phyloP scores from a whole-genome alignment of 2,329 filamentous ascomycete genomes.

The Hymenoscyphus fraxineus region DNA sequence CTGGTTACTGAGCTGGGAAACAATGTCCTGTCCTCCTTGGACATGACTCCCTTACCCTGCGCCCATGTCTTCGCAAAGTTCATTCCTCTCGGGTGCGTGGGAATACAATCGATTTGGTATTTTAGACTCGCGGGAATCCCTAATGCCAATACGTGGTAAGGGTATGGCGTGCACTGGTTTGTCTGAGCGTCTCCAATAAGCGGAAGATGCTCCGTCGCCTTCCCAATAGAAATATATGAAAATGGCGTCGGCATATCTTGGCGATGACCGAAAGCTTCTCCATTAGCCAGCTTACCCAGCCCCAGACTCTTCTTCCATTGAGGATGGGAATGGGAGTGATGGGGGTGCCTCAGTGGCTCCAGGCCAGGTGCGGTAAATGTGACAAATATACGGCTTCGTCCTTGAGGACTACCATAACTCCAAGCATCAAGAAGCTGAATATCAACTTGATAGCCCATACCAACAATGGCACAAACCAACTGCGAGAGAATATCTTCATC shows the following conservation, averaged over 20 bases:
- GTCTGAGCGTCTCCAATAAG: constrained; percentile 57
- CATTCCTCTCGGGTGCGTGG: constrained; percentile 53
- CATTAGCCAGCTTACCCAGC: constrained; percentile 58
- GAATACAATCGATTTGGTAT: constrained; percentile 53
- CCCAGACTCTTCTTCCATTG: constrained; percentile 31
- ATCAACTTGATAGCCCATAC: constrained; percentile 72
- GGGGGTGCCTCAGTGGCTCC: constrained; percentile 51
- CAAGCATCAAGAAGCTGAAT: constrained; percentile 67
- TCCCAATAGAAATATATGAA: constrained; percentile 47
- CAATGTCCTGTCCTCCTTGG: constrained; percentile 37
- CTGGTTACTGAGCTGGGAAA: constrained; percentile 36
- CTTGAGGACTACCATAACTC: constrained; percentile 63
- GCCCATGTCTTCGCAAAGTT: constrained; percentile 47
- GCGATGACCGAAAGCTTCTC: constrained; percentile 55
- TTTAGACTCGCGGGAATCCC: constrained; percentile 34
- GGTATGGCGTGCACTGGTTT: constrained; percentile 59
- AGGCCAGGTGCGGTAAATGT: constrained; percentile 65
- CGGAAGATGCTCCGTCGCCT: constrained; percentile 60
- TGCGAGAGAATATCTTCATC: constrained; percentile 68
- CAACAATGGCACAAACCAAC: constrained; percentile 68
- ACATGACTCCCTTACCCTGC: constrained; percentile 38
- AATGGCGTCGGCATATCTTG: constrained; percentile 55
- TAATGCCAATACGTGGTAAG: constrained; percentile 58
- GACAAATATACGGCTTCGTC: constrained; percentile 65
- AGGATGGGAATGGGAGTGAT: constrained; percentile 61